Evolutionary conservation across 768 basidiomycete genomes (phyloP), one percentile per base, ranked within the genome.

Genomic region (Suillus tomentosus): DNA sequence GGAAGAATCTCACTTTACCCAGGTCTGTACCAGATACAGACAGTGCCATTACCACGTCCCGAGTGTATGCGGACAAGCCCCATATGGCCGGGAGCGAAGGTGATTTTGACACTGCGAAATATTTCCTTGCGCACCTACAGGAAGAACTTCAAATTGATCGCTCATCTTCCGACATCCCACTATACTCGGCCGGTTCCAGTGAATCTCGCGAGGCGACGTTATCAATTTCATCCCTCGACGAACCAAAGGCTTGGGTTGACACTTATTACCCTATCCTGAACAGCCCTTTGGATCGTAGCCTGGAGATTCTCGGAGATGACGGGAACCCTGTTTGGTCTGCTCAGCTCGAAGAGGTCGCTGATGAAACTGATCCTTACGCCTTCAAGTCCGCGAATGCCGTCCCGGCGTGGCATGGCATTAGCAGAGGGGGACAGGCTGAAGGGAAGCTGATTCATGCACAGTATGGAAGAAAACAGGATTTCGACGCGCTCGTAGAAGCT

Each of bases 251-350:
- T 62, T 90, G 88, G 88, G 85, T 90, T 65, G 85, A 85, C 62
- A 80, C 80, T 40, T 94, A 94, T 77, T 93, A 88, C 74, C 90
- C 92, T 15, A 77, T 89, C 39, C 79, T 92, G 79, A 91, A 91
- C 76, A 84, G 80, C 6, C 89, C 90, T 19, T 76, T 90, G 34
- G 80, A 84, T 48, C 78, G 83, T 43, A 80, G 81, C 60, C 75
- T 91, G 22, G 80, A 86, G 60, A 81, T 89, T 24, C 68, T 88
- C 31, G 82, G 79, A 54, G 81, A 81, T 7, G 80, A 84, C 47
- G 85, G 83, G 17, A 72, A 76, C 5, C 74, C 80, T 3, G 69
- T 79, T 13, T 87, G 89, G 87, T 76, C 80, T 19, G 91, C 91
- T 4, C 80, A 85, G 59, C 76, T 93, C 8, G 81, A 85, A 66